Evolutionary conservation across 2,329 filamentous ascomycete genomes (phyloP), one percentile per base, ranked within the genome.

Genomic region (Xylaria hypoxylon): DNA sequence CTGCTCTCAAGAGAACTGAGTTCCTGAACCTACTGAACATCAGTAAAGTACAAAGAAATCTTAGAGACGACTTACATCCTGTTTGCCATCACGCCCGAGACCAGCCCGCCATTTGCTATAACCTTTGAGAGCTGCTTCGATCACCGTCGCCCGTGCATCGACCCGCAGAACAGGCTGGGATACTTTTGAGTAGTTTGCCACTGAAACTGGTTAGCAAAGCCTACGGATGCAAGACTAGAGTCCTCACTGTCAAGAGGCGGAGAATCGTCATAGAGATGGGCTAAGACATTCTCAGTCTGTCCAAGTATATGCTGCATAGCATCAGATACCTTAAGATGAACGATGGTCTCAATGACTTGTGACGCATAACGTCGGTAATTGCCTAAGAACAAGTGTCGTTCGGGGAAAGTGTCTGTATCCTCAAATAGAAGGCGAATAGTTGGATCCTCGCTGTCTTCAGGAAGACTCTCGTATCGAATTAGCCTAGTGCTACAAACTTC

Each of bases 321-420:
- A 68, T 97, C 94, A 57, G 92, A 87, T 2, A 94, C 89, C 72
- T 93, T 92, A 71, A 92, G 87, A 70, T 92, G 87, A 24, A 96
- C 93, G 69, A 98, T 93, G 17, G 87, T 87, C 79, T 98, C 95
- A 62, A 99, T 93, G 28, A 97, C 87, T 66, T 92, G 90, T 2
- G 90, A 89, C 77, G 94, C 96, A 75, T 97, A 98, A 65, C 96
- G 88, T 44, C 96, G 87, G 78, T 99, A 99, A 76, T 99, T 98
- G 3, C 95, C 94, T 11, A 98, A 85, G 77, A 99, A 99, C 0
- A 94, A 93, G 79, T 99, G 96, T 26, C 94, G 88, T 77, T 99
- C 96, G 0, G 96, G 96, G 22, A 95, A 84, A 0, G 95, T 98
- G 75, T 99, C 96, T 62, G 97, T 96, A 76, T 99, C 96, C 75